Base-by-base conservation (phyloP, 495 filamentous ascomycete species). In the Rostrohypoxylon terebratum region DNA sequence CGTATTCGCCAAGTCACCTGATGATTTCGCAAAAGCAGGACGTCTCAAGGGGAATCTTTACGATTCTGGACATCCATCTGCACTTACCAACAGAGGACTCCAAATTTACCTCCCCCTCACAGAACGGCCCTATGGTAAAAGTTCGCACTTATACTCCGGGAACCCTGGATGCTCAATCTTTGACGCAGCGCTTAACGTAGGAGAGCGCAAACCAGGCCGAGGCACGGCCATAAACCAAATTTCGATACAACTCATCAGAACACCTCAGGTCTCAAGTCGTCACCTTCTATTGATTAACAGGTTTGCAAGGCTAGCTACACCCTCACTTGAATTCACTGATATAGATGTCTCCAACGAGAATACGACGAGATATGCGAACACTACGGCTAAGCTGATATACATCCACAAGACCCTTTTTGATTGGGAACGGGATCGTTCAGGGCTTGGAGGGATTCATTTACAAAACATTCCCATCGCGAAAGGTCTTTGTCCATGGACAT, bases 1-100 rank as follows among this genome's bases (percentile, higher is more conserved):
- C 18, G 61, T 77, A 7, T 68, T 77, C 14, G 74, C 74, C 5
- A 62, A 33, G 44, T 69, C 71, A 3, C 57, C 74, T 18, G 53
- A 70, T 0, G 69, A 66, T 51, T 73, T 73, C 5, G 21, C 47
- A 57, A 13, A 40, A 7, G 65, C 59, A 7, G 48, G 55, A 45
- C 10, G 28, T 33, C 45, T 69, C 16, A 25, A 8, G 21, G 48
- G 42, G 13, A 36, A 31, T 21, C 16, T 60, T 13, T 53, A 40
- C 45, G 70, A 66, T 9, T 25, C 25, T n/a, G 71, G 60, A 14
- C 33, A 16, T 23, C 65, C 71, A 2, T 69, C 60, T 10, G 28
- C 55, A 6, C 42, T 66, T 54, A 73, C 71, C 16, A 73, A 69
- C 40, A 62, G 61, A 45, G 60, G 71, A 34, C 66, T 66, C 13